A percentile compares a stretch with the other conserved stretches of the same genome.
Conservation (phyloP, 2,329 filamentous ascomycete species). For the Cladobotryum protrusum region DNA sequence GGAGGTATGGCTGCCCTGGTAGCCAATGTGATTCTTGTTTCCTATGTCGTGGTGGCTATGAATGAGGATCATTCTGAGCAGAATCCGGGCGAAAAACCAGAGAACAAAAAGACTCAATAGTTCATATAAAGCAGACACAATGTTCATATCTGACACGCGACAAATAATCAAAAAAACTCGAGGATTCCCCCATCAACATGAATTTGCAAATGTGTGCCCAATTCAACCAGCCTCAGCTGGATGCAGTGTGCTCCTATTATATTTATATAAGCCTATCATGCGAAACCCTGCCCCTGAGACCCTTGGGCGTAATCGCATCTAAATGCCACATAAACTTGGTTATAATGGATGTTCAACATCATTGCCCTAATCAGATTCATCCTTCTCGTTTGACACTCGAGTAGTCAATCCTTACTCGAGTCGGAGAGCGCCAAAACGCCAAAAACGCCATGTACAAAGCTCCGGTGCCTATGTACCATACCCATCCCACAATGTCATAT, state of each 20-base stretch:
- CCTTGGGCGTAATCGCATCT: constrained; percentile 6
- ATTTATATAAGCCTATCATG: not conserved
- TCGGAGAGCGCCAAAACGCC: constrained; percentile 9
- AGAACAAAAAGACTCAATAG: constrained; percentile 46
- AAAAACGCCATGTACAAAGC: constrained; percentile 15
- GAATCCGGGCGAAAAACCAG: constrained; percentile 35
- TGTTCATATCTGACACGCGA: not conserved
- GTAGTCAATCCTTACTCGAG: constrained; percentile 4
- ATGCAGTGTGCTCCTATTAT: not conserved
- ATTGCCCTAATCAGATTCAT: constrained; percentile 8
- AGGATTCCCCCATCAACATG: not conserved
- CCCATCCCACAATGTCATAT: constrained; percentile 10
- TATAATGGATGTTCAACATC: constrained; percentile 16
- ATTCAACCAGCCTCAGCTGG: not conserved
- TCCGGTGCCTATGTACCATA: constrained; percentile 16
- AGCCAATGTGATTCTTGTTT: constrained; percentile 84
- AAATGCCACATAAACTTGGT: constrained; percentile 17
- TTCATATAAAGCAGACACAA: not conserved
- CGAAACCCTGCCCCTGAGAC: not conserved
- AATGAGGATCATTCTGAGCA: constrained; percentile 64
- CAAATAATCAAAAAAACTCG: not conserved
- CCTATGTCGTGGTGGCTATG: constrained; percentile 89
- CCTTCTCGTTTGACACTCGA: constrained; percentile 5
- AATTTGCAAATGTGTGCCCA: no score
- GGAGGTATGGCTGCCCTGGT: constrained; percentile 80